Evolutionary conservation across 495 filamentous ascomycete genomes (phyloP), one percentile per base, ranked within the genome.

Genomic region (Gamarada debralockiae): DNA sequence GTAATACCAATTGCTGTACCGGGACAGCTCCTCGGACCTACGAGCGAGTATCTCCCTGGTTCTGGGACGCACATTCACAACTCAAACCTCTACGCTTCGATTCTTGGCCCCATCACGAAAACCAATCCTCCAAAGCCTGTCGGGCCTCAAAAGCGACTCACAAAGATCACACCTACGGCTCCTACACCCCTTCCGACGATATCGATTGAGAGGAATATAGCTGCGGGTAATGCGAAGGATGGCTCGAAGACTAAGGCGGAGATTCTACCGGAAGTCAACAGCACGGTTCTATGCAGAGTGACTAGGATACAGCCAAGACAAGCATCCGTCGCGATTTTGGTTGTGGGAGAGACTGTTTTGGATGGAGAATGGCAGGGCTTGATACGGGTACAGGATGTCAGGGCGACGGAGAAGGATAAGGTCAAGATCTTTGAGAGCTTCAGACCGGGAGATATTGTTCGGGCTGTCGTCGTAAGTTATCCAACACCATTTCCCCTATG

Each of bases 391-490:
- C 92, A 97, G 69, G 93, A 98, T 62, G 88, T 98, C 12, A 76
- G 93, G 47, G 90, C 89, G 15, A 95, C 92, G 34, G 93, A 98
- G 78, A 96, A 96, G 72, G 93, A 98, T 54, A 86, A 83, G 49
- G 90, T 97, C 20, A 87, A 88, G 64, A 85, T 96, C 56, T 83
- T 85, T 59, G 90, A 96, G 63, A 89, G 86, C 69, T 98, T 97
- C 67, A 77, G 92, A 53, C 89, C 92, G 12, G 93, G 93, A 0
- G 93, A 98, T 77, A 83, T 98, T 54, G 89, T 98, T 34, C 76
- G 91, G 49, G 93, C 89, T 12, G 79, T 86, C 21, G 92, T 98
- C 62, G 82, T 90, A 56, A 74, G 83, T 77, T 17, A 13, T 31
- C 23, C n/a, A 6, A 7, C 14, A 18, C 36, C 29, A 14, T 39